phyloP scores from a whole-genome alignment of 208 protist genomes.

The Crithidia sp. region DNA sequence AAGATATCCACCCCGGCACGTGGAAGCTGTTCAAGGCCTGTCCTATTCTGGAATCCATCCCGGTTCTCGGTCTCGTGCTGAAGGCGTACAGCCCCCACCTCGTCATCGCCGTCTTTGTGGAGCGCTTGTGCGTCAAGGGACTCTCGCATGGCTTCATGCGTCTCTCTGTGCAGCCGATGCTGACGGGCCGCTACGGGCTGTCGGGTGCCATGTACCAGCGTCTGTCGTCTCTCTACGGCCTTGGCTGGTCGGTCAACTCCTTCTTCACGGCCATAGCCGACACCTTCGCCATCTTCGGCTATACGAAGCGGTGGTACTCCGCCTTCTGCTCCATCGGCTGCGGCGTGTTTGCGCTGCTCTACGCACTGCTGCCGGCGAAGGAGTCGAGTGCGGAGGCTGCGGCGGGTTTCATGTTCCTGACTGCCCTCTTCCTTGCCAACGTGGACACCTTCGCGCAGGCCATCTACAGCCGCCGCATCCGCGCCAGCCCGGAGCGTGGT shows the following conservation, averaged over 20 bases:
- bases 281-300: constrained; percentile 73
- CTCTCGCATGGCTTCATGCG: constrained; percentile 51
- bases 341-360: constrained; percentile 43
- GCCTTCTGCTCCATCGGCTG: constrained; percentile 47
- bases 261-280: constrained; percentile 62
- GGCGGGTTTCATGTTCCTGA: constrained; percentile 48
- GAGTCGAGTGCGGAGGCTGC: constrained; percentile 27
- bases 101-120: constrained; percentile 41
- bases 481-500: constrained; percentile 34
- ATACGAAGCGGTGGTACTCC: constrained; percentile 80
- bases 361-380: constrained; percentile 42
- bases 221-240: constrained; percentile 41
- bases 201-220: constrained; percentile 51
- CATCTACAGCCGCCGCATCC: constrained; percentile 63
- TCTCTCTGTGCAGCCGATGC: constrained; percentile 44
- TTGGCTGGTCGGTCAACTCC: constrained; percentile 74
- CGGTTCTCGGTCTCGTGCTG: constrained; percentile 42
- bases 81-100: constrained; percentile 42
- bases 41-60: constrained; percentile 27
- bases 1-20: constrained; percentile 16
- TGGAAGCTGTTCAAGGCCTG: constrained; percentile 24
- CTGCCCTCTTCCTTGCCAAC: constrained; percentile 46
- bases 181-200: constrained; percentile 43
- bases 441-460: constrained; percentile 70
- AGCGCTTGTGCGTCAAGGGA: constrained; percentile 53